Conservation (phyloP, 768 basidiomycete genomes). For the Pleurotus ostreatus region DNA sequence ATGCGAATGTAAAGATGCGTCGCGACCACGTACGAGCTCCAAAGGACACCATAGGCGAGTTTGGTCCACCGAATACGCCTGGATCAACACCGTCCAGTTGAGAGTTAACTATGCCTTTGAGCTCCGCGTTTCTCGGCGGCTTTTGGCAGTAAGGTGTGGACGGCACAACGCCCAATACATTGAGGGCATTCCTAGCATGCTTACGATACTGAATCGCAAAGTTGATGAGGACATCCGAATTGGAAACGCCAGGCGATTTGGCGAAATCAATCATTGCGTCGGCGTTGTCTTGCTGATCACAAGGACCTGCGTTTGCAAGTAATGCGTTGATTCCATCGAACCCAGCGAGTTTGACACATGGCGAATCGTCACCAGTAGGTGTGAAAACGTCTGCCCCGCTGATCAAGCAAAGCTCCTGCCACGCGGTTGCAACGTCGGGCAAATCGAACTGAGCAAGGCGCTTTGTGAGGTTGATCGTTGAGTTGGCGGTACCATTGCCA, state of each 20-base stretch:
- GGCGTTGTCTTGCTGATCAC: constrained; percentile 45
- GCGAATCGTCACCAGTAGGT: constrained; percentile 11
- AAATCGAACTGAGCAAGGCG: constrained; percentile 27
- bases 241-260: constrained; percentile 36
- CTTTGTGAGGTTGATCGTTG: constrained; percentile 7
- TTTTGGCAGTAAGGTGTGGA: constrained; percentile 42
- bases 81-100: constrained; percentile 39
- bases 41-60: constrained; percentile 41
- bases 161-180: constrained; percentile 37
- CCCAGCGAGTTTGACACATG: constrained; percentile 40
- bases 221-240: constrained; percentile 34
- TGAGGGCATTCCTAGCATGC: constrained; percentile 39
- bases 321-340: constrained; percentile 38
- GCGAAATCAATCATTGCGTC: constrained; percentile 50
- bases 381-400: constrained; percentile 39
- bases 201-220: constrained; percentile 38
- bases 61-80: constrained; percentile 36
- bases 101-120: constrained; percentile 34
- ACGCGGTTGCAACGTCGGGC: constrained; percentile 32
- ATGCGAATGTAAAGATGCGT: background rate
- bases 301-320: constrained; percentile 39
- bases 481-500: constrained; percentile 6
- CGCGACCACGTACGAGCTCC: constrained; percentile 32
- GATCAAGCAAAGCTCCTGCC: constrained; percentile 41
- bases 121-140: constrained; percentile 36